Conservation (phyloP, 1,139 yeast species). For the Williopsis jadinii region DNA sequence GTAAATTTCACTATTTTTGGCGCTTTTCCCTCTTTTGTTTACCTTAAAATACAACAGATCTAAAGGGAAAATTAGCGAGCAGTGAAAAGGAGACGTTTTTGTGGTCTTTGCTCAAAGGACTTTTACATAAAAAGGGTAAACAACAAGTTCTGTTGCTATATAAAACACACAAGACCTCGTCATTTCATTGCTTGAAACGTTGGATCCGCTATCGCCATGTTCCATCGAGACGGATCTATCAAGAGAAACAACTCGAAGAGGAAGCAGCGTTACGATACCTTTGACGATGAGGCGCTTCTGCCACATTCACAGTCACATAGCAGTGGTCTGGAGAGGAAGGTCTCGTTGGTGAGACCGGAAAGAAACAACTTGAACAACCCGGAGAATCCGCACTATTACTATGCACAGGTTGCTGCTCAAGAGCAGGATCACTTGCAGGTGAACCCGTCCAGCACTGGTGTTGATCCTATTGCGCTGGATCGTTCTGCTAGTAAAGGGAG, state of each 20-base stretch:
- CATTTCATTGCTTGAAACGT: no score
- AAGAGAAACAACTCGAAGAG: slow-evolving; percentile 15
- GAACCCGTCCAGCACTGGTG: slow-evolving; percentile 69
- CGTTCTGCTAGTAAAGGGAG: slow-evolving; percentile 9
- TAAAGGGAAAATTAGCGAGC: no score
- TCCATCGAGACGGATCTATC: slow-evolving; percentile 17
- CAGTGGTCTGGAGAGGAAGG: slow-evolving; percentile 34
- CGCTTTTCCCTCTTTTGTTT: no score
- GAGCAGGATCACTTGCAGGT: slow-evolving; percentile 55
- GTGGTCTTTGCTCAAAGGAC: no score
- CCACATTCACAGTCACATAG: slow-evolving; percentile 8
- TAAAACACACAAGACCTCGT: no score
- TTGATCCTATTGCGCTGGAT: slow-evolving; percentile 44
- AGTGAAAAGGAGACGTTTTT: no score
- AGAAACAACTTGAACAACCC: slow-evolving; percentile 59
- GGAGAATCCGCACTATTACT: slow-evolving; percentile 70
- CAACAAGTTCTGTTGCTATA: no score
- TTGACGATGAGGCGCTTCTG: slow-evolving; percentile 21
- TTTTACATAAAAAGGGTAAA: no score
- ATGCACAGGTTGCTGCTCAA: slow-evolving; percentile 74
- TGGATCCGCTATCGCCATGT: slow-evolving; percentile 9
- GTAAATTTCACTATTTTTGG: no score
- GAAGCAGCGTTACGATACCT: slow-evolving; percentile 10
- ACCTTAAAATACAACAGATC: no score
- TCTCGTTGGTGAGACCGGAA: slow-evolving; percentile 75